Evolutionary conservation across 2,329 filamentous ascomycete species (phyloP).

Genomic region (Pseudogymnoascus sp.): DNA sequence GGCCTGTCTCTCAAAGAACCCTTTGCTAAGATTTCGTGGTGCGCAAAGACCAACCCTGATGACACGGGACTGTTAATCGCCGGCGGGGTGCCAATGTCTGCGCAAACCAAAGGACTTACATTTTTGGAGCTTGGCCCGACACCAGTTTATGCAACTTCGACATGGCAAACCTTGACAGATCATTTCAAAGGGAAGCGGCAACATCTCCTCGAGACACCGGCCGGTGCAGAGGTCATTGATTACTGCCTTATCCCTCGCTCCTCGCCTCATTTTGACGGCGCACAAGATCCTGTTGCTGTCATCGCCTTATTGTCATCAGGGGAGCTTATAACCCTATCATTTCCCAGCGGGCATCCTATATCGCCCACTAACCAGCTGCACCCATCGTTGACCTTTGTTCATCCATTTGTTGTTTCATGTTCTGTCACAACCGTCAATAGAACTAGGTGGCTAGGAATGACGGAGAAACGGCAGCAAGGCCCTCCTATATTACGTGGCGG

Average conservation of each 20-base stretch:
- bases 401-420: constrained; percentile 74
- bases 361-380: constrained; percentile 89
- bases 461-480: constrained; percentile 72
- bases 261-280: constrained; percentile 78
- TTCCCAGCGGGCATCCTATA: constrained; percentile 85
- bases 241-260: constrained; percentile 75
- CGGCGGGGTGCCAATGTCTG: constrained; percentile 63
- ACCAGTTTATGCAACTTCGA: constrained; percentile 82
- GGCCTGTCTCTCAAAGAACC: constrained; percentile 59
- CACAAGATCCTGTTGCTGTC: constrained; percentile 82
- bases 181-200: constrained; percentile 74
- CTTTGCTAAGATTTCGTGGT: constrained; percentile 77
- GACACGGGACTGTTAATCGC: constrained; percentile 84
- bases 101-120: constrained; percentile 66
- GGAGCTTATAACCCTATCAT: constrained; percentile 81
- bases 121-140: constrained; percentile 85
- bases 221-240: constrained; percentile 66
- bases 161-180: constrained; percentile 71
- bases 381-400: constrained; percentile 75
- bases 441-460: constrained; percentile 79
- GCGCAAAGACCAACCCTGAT: constrained; percentile 86
- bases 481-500: constrained; percentile 74
- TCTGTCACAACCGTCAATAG: constrained; percentile 67
- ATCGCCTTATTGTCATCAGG: constrained; percentile 74
- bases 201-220: constrained; percentile 63